A percentile compares a stretch with the other conserved stretches of the same genome.
Evolutionary conservation across 441 rosid species (phyloP).

Genomic region (Erodium chrysanthum): DNA sequence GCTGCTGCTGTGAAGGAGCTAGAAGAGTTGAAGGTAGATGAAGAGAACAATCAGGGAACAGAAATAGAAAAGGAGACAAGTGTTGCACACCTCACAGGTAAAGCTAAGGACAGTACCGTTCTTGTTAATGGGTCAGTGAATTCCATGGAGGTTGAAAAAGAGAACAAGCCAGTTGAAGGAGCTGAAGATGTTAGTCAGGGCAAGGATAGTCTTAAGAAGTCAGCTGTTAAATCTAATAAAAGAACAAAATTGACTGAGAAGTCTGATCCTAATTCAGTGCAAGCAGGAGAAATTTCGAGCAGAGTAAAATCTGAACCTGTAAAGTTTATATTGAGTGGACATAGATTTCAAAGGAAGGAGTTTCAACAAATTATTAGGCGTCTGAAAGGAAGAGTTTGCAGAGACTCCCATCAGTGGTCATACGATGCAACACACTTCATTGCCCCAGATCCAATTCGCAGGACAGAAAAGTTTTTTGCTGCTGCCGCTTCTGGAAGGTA

Average conservation of each 20-base stretch:
- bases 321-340: conserved; percentile 67
- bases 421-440: conserved; percentile 91
- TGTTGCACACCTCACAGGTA: conserved; percentile 16
- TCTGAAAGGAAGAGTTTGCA: conserved; percentile 65
- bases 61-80: conserved; percentile 22
- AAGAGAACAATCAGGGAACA: conserved; percentile 17
- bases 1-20: conserved; percentile 18
- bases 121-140: conserved; percentile 18
- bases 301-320: conserved; percentile 32
- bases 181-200: conserved; percentile 20
- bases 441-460: conserved; percentile 42
- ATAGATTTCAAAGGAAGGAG: conserved; percentile 56
- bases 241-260: conserved; percentile 19
- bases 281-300: conserved; percentile 17
- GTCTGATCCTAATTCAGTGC: conserved; percentile 21
- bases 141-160: conserved; percentile 36
- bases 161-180: conserved; percentile 31
- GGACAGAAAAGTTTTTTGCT: conserved; percentile 17
- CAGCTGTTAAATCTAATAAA: conserved; percentile 25
- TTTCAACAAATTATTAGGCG: conserved; percentile 53
- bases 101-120: conserved; percentile 16
- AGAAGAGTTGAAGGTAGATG: conserved; percentile 11
- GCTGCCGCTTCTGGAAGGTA: conserved; percentile 15
- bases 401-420: conserved; percentile 92
- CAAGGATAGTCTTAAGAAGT: conserved; percentile 22